Conservation (phyloP, 1,284 basidiomycete genomes). For the Taiwanofungus camphoratus region DNA sequence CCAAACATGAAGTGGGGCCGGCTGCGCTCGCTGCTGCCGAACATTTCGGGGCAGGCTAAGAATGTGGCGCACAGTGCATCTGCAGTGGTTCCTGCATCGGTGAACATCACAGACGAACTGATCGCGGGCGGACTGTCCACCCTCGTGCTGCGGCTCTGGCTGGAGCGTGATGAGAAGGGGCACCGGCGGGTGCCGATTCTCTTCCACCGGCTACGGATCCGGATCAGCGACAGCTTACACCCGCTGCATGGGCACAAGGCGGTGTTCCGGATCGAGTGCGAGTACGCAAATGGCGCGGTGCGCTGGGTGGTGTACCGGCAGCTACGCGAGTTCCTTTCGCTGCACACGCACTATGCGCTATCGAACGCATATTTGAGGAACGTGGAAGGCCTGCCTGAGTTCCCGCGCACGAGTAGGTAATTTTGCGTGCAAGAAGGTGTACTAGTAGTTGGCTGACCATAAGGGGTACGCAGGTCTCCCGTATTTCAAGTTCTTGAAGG, state of each 20-base stretch:
- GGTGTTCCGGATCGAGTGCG: constrained; percentile 91
- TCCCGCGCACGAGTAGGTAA: constrained; percentile 77
- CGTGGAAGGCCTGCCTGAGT: constrained; percentile 83
- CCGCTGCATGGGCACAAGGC: constrained; percentile 74
- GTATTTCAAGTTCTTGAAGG: constrained; percentile 80
- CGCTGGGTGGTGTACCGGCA: constrained; percentile 97
- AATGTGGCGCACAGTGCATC: constrained; percentile 32
- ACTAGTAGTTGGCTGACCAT: not conserved
- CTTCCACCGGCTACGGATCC: constrained; percentile 80
- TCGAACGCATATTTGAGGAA: constrained; percentile 74
- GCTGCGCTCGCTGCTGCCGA: constrained; percentile 60
- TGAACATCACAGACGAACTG: constrained; percentile 84
- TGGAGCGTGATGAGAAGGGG: constrained; percentile 88
- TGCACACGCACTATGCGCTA: constrained; percentile 89
- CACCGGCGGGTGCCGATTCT: constrained; percentile 82
- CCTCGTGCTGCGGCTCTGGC: constrained; percentile 83
- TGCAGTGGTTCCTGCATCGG: constrained; percentile 42
- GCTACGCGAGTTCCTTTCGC: constrained; percentile 85
- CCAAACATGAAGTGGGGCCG: constrained; percentile 58
- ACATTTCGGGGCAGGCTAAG: constrained; percentile 36
- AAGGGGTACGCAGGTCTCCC: constrained; percentile 66
- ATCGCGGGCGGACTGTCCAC: constrained; percentile 78
- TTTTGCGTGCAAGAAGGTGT: not conserved
- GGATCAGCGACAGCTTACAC: constrained; percentile 83
- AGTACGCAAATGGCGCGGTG: constrained; percentile 92